These are phyloP conservation scores for Parascedosporium putredinis DNA, from an alignment of 2,329 filamentous ascomycete species.

Conservation along the genomic window DNA sequence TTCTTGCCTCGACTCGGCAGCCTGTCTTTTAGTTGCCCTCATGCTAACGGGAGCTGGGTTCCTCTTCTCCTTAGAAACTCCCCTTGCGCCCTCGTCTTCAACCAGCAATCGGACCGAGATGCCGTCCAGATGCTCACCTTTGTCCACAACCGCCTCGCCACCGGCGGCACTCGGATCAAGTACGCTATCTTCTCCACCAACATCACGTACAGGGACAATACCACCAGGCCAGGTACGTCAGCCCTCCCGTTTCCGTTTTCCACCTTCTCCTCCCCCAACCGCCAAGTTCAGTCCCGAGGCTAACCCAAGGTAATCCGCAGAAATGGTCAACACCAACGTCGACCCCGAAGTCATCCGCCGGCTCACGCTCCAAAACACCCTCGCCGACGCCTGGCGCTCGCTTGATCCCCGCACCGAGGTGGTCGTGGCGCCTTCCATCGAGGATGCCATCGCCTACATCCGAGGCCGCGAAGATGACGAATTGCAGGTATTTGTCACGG, in stretches of 20 bases:
- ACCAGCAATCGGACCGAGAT: constrained; percentile 58
- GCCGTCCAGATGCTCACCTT: constrained; percentile 42
- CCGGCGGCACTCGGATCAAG: constrained; percentile 41
- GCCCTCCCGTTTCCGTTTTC: not conserved
- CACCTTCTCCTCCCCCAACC: not conserved
- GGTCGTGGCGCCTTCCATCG: constrained; percentile 59
- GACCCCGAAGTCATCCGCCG: constrained; percentile 40
- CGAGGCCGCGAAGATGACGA: constrained; percentile 22
- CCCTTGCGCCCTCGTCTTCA: constrained; percentile 65
- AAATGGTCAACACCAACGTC: constrained; percentile 47
- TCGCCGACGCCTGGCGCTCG: constrained; percentile 38
- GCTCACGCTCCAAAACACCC: constrained; percentile 40
- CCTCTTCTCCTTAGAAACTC: constrained; percentile 19
- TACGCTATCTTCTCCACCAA: constrained; percentile 80
- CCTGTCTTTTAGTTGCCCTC: not conserved
- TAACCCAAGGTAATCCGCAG: constrained; percentile 17
- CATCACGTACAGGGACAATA: constrained; percentile 41
- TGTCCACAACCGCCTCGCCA: constrained; percentile 27
- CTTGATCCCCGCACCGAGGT: constrained; percentile 37
- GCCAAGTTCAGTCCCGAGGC: not conserved
- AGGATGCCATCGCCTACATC: constrained; percentile 33
- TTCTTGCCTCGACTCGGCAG: too few species aligned
- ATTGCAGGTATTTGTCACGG: constrained; percentile 65
- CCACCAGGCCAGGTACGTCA: constrained; percentile 30
- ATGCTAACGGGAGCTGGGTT: not conserved